Conservation (phyloP, 2,329 filamentous ascomycete species). For the Talaromyces rugulosus region DNA sequence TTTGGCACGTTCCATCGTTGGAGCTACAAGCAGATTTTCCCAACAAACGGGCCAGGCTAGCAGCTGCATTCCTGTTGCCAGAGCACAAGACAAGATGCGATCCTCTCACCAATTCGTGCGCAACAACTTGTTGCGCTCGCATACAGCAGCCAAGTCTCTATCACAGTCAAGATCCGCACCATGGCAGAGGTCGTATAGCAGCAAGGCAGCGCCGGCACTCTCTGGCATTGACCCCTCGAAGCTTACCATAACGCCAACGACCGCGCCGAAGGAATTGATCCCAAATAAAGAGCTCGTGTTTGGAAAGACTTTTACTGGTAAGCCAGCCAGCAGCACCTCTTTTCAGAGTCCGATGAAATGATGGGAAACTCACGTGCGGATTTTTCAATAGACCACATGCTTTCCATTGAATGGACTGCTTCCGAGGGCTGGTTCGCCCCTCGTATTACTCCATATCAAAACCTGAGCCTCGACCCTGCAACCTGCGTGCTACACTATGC, state of each 20-base stretch:
- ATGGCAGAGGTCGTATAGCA: constrained; percentile 50
- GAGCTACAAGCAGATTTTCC: neutral
- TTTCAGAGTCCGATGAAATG: neutral
- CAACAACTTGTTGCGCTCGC: constrained; percentile 24
- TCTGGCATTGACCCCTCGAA: constrained; percentile 72
- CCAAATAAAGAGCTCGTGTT: constrained; percentile 83
- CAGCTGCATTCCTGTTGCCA: neutral
- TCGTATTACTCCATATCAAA: constrained; percentile 88
- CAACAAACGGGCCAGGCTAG: neutral
- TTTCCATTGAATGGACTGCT: constrained; percentile 88
- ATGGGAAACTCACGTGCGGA: neutral
- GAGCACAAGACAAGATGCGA: constrained; percentile 23
- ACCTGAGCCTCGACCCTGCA: constrained; percentile 91
- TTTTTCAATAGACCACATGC: constrained; percentile 79
- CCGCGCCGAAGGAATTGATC: constrained; percentile 66
- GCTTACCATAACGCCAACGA: constrained; percentile 70
- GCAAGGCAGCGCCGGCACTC: constrained; percentile 37
- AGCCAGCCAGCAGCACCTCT: constrained; percentile 13
- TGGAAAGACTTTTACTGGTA: constrained; percentile 85
- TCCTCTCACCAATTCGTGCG: constrained; percentile 33
- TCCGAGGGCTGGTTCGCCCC: constrained; percentile 77
- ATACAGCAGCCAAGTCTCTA: constrained; percentile 22
- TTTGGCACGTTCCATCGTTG: neutral
- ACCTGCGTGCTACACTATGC: constrained; percentile 98
- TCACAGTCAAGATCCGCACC: constrained; percentile 25